Evolutionary conservation across 768 basidiomycete species (phyloP), one percentile per base, ranked within the genome.

Genomic region (Xanthoconium purpureum): DNA sequence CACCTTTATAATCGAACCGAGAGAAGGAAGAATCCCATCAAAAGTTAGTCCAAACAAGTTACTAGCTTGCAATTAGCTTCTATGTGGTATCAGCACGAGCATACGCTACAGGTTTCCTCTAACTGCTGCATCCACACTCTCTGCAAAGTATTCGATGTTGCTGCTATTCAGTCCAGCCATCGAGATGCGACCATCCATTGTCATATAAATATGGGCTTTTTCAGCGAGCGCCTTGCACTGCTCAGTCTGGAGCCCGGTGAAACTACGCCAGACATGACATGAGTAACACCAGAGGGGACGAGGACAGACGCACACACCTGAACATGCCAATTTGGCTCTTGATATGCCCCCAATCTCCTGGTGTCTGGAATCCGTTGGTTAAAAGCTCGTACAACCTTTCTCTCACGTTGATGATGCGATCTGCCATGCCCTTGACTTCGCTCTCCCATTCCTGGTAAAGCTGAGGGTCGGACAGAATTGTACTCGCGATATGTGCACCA

Each of bases 311-410:
- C 20, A 66, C 79, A 58, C 71, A 94, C 94, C 92, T 93, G 80
- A 95, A 95, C 94, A 98, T 96, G 72, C 96, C 96, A 59, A 94
- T 95, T 71, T 98, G 94, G 69, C 84, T 86, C 75, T 91, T 92
- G 74, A 98, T 91, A 73, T 98, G 96, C 10, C 82, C 80, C 97
- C 97, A 98, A 56, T 89, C 84, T 8, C 96, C 95, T 15, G 97
- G 97, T 35, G 96, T 98, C 71, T 88, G 84, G 59, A 89, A 75
- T 60, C 87, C 85, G 58, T 90, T 75, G 35, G 86, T 87, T 59
- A 98, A 76, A 53, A 84, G 76, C 59, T 87, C 80, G 73, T 89
- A 94, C 54, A 98, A 74, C 60, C 80, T 85, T 65, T 91, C 87
- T 56, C 97, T 80, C 88, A 98, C 96, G 74, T 81, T 84, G 73